These are phyloP conservation scores for Neoboletus subvelutipes DNA, from an alignment of 768 basidiomycete species.

Conservation along the genomic window DNA sequence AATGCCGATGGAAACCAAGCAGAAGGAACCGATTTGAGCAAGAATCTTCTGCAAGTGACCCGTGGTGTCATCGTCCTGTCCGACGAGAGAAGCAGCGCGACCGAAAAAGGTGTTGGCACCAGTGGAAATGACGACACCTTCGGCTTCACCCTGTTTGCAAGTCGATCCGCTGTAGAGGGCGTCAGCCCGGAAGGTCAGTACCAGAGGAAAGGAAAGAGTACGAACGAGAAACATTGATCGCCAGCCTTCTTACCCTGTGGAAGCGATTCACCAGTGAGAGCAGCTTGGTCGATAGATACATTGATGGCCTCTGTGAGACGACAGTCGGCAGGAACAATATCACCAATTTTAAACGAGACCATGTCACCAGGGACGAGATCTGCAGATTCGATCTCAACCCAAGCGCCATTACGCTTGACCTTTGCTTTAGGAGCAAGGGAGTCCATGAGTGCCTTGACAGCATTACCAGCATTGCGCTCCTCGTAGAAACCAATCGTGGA, in stretches of 20 bases:
- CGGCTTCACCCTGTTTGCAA: constrained; percentile 98
- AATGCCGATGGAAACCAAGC: constrained; percentile 91
- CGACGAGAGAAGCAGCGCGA: constrained; percentile 96
- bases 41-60: constrained; percentile 99
- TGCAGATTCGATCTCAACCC: constrained; percentile 90
- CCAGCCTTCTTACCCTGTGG: constrained; percentile 89
- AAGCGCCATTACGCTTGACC: constrained; percentile 80
- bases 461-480: constrained; percentile 95
- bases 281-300: constrained; percentile 97
- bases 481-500: constrained; percentile 98
- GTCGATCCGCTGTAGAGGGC: constrained; percentile 73
- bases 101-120: constrained; percentile 99
- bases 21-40: constrained; percentile 97
- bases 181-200: background rate
- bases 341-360: constrained; percentile 98
- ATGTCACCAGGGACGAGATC: constrained; percentile 94
- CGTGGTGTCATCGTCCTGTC: constrained; percentile 95
- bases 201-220: constrained; percentile 15
- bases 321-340: constrained; percentile 97
- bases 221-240: constrained; percentile 98
- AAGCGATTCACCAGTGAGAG: constrained; percentile 95
- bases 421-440: constrained; percentile 97
- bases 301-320: constrained; percentile 96
- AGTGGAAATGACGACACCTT: constrained; percentile 98
- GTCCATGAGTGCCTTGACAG: constrained; percentile 99